phyloP scores from a whole-genome alignment of 2,329 filamentous ascomycete genomes.

The Ilyonectria sp. region DNA sequence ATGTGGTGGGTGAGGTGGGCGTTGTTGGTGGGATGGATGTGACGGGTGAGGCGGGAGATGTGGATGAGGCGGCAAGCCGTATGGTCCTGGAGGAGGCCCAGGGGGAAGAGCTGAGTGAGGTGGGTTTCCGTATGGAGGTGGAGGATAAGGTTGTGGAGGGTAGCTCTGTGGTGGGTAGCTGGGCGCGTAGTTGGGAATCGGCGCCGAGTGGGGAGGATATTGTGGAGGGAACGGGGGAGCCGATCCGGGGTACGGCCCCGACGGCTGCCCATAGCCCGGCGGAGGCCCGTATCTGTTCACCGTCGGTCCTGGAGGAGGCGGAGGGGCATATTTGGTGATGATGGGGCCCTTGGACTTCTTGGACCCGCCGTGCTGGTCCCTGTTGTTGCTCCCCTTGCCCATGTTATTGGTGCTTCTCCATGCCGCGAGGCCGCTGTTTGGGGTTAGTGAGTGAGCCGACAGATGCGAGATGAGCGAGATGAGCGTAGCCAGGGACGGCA shows the following conservation, averaged over 20 bases:
- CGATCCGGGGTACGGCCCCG: constrained; percentile 44
- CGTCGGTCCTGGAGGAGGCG: constrained; percentile 35
- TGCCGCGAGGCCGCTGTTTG: constrained; percentile 53
- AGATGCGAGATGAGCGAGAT: constrained; percentile 18
- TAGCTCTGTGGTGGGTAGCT: constrained; percentile 47
- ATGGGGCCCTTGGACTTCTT: constrained; percentile 54
- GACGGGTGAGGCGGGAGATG: constrained; percentile 27
- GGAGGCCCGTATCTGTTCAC: constrained; percentile 45
- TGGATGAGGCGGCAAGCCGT: constrained; percentile 33
- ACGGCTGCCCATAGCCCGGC: constrained; percentile 43
- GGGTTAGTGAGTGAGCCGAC: constrained; percentile 29
- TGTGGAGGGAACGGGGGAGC: constrained; percentile 42
- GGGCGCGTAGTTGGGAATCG: constrained; percentile 44
- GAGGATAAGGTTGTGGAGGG: constrained; percentile 44
- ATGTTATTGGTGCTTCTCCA: constrained; percentile 54
- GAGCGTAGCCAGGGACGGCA: neutral
- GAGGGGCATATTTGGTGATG: constrained; percentile 55
- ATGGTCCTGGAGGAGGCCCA: constrained; percentile 36
- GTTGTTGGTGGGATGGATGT: constrained; percentile 25
- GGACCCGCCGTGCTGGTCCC: constrained; percentile 48
- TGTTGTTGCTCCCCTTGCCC: constrained; percentile 43
- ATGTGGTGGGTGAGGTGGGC: constrained; percentile 25
- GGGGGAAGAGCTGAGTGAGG: constrained; percentile 43
- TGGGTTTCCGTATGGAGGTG: constrained; percentile 39
- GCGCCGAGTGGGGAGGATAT: constrained; percentile 43